A percentile compares a stretch with the other conserved stretches of the same genome.
Conservation (phyloP, 169 alveolate genomes). For the Babesia bovis region DNA sequence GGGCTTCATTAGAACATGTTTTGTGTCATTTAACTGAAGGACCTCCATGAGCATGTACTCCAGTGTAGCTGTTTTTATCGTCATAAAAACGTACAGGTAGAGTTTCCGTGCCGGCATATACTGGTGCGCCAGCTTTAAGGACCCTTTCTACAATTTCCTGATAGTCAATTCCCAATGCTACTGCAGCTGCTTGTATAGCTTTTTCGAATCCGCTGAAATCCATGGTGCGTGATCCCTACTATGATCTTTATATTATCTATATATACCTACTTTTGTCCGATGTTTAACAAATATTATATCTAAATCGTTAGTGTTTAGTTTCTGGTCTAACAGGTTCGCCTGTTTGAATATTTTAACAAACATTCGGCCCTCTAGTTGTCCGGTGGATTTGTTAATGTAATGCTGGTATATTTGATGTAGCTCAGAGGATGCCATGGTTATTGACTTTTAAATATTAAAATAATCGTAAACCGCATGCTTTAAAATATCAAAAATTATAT, state of each 20-base stretch:
- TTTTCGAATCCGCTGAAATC: conserved; percentile 23
- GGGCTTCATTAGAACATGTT: too few species aligned
- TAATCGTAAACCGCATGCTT: background rate
- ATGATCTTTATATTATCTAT: background rate
- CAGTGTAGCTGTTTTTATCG: conserved; percentile 54
- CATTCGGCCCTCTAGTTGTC: conserved; percentile 56
- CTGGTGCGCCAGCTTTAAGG: conserved; percentile 18
- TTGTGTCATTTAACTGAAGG: conserved; percentile 30
- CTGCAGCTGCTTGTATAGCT: conserved; percentile 41
- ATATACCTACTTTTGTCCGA: conserved; percentile 21
- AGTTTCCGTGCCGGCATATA: conserved; percentile 41
- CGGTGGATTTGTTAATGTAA: conserved; percentile 33
- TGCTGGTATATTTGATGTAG: conserved; percentile 17
- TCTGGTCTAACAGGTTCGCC: conserved; percentile 29
- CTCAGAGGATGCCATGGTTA: conserved; percentile 10
- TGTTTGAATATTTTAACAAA: conserved; percentile 52
- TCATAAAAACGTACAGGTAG: conserved; percentile 53
- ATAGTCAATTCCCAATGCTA: background rate
- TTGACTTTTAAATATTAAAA: background rate
- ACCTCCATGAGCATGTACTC: conserved; percentile 64
- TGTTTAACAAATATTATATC: conserved; percentile 49
- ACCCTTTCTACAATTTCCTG: conserved; percentile 1
- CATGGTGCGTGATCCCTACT: conserved; percentile 29
- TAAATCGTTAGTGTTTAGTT: conserved; percentile 13
- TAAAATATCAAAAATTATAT: too few species aligned